Conservation (phyloP, 2,329 filamentous ascomycete species). For the Exophiala bonariae region DNA sequence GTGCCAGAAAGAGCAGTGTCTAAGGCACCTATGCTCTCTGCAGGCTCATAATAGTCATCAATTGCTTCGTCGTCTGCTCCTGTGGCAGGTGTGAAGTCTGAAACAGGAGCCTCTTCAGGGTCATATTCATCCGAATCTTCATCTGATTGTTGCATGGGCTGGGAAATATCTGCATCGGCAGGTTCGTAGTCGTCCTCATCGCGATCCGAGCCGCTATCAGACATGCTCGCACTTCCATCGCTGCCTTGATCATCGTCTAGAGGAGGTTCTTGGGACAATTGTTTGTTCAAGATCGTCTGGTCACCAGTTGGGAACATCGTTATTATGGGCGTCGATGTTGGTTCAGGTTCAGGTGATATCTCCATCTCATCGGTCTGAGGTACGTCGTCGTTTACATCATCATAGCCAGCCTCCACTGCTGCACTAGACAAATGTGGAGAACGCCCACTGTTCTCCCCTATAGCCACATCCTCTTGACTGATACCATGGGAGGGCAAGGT, state of each 20-base stretch:
- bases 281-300: not conserved
- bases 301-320: not conserved
- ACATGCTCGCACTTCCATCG: constrained; percentile 31
- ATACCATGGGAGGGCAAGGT: not conserved
- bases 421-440: not conserved
- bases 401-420: not conserved
- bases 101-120: constrained; percentile 35
- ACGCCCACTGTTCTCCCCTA: not conserved
- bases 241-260: constrained; percentile 23
- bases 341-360: constrained; percentile 21
- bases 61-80: constrained; percentile 13
- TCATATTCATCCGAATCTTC: constrained; percentile 27
- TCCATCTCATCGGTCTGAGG: constrained; percentile 21
- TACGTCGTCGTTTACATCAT: not conserved
- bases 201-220: constrained; percentile 44
- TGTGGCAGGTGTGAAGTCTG: constrained; percentile 10
- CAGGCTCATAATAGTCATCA: constrained; percentile 22
- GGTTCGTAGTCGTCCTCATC: constrained; percentile 25
- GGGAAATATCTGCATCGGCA: constrained; percentile 14
- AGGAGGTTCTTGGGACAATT: constrained; percentile 6
- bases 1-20: not conserved
- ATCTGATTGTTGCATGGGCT: constrained; percentile 14
- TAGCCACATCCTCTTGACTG: not conserved
- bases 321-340: not conserved
- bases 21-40: constrained; percentile 9